phyloP scores from a whole-genome alignment of 768 basidiomycete genomes.

The Rhodosporidiobolus odoratus region DNA sequence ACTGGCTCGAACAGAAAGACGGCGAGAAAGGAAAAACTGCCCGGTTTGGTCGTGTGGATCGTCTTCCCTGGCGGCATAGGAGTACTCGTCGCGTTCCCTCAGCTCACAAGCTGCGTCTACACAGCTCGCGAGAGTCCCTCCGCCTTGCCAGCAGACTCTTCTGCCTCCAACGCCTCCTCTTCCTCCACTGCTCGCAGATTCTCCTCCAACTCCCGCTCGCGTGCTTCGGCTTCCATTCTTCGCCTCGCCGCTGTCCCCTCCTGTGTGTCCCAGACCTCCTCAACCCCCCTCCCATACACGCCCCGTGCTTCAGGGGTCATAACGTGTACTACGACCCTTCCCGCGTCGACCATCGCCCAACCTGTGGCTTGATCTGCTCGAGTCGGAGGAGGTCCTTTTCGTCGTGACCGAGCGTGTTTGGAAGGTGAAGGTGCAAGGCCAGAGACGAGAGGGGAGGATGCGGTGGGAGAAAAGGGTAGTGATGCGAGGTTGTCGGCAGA shows the following conservation, averaged over 20 bases:
- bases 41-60: too few relatives aligned
- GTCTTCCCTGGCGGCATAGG: too few relatives aligned
- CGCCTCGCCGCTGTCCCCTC: neutral
- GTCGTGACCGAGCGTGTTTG: slow-evolving; percentile 28
- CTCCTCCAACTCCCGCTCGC: neutral
- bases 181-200: neutral
- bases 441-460: slow-evolving; percentile 17
- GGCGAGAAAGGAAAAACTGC: too few relatives aligned
- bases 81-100: too few relatives aligned
- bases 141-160: neutral
- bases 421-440: slow-evolving; percentile 31
- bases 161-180: neutral
- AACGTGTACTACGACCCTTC: slow-evolving; percentile 38
- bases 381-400: neutral
- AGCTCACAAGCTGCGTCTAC: too few relatives aligned
- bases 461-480: slow-evolving; percentile 22
- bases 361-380: slow-evolving; percentile 31
- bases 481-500: neutral
- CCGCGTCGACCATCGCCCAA: slow-evolving; percentile 40
- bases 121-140: neutral
- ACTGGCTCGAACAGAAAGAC: too few relatives aligned
- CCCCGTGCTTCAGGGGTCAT: slow-evolving; percentile 35
- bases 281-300: slow-evolving; percentile 27
- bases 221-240: neutral
- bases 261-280: slow-evolving; percentile 25